phyloP scores from a whole-genome alignment of 441 rosid species.

The Arabidopsis lyrata region DNA sequence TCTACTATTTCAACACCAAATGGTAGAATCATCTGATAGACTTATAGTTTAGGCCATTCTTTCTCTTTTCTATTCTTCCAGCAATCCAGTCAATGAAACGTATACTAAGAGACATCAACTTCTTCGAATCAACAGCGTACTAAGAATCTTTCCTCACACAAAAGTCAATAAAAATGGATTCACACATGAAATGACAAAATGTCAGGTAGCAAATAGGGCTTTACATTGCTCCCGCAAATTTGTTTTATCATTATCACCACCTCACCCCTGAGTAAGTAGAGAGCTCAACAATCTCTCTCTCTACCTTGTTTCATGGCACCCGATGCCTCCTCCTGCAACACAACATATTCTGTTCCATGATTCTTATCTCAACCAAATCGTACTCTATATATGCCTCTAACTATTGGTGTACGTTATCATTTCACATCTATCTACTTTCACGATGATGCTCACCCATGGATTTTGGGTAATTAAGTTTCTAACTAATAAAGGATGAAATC shows the following conservation, averaged over 20 bases:
- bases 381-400: too few relatives aligned
- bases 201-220: background rate
- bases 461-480: too few relatives aligned
- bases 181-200: slow-evolving; percentile 10
- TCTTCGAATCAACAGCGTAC: background rate
- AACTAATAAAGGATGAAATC: too few relatives aligned
- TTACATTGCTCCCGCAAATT: slow-evolving; percentile 35
- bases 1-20: background rate
- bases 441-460: too few relatives aligned
- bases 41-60: background rate
- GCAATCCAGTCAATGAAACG: background rate
- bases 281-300: too few relatives aligned
- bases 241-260: background rate
- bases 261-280: slow-evolving; percentile 6
- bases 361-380: too few relatives aligned
- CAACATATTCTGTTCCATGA: too few relatives aligned
- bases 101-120: background rate
- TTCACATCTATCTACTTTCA: too few relatives aligned
- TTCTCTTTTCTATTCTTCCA: background rate
- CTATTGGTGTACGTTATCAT: too few relatives aligned
- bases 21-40: too few relatives aligned
- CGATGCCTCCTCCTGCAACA: too few relatives aligned
- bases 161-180: background rate
- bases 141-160: slow-evolving; percentile 1
- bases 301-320: too few relatives aligned